These are phyloP conservation scores for Pestalotiopsis sp. DNA, from an alignment of 2,329 filamentous ascomycete genomes.

Conservation along the genomic window DNA sequence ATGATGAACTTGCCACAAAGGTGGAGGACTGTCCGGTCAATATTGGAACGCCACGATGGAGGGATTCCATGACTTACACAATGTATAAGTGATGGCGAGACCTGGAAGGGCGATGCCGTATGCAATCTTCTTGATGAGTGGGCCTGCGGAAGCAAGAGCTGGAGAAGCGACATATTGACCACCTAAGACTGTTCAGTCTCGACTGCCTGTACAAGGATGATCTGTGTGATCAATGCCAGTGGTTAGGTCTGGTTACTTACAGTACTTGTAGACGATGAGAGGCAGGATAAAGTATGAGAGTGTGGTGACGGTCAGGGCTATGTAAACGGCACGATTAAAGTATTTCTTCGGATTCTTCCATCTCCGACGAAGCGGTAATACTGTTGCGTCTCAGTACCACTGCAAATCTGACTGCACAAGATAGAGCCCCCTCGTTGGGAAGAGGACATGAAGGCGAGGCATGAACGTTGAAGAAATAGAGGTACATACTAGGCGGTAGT, in stretches of 20 bases:
- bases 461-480: background rate
- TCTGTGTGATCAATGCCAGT: constrained; percentile 16
- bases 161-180: constrained; percentile 17
- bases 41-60: too few relatives aligned
- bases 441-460: background rate
- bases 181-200: constrained; percentile 13
- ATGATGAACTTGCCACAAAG: background rate
- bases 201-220: constrained; percentile 23
- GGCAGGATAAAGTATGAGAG: constrained; percentile 20
- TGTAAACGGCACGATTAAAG: background rate
- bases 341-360: constrained; percentile 33
- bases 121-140: constrained; percentile 15
- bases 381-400: background rate
- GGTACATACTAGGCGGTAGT: constrained; percentile 33
- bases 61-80: background rate
- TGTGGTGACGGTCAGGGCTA: background rate
- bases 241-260: constrained; percentile 21
- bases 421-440: background rate
- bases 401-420: background rate
- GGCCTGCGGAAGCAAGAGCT: constrained; percentile 18
- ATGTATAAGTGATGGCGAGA: constrained; percentile 1
- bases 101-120: constrained; percentile 18
- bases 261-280: constrained; percentile 27
- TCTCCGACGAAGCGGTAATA: constrained; percentile 33
- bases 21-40: background rate